phyloP scores from a whole-genome alignment of 257 asterid genomes.

The Solanum virginianum region DNA sequence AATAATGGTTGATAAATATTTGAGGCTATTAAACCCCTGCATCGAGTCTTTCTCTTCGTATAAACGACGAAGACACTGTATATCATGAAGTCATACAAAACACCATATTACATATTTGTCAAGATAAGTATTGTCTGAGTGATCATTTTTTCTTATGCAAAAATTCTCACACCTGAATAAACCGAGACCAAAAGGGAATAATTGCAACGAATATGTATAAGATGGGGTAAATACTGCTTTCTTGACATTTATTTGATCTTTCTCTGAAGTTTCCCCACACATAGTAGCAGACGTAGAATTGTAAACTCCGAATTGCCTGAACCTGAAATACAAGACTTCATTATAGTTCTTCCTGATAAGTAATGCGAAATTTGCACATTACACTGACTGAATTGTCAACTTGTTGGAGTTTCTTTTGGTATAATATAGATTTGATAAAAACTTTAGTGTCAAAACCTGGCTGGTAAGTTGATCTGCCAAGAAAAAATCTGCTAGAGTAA shows the following conservation, averaged over 20 bases:
- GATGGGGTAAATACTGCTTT: slow-evolving; percentile 3
- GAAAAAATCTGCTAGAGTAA: slow-evolving; percentile 66
- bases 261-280: slow-evolving; percentile 49
- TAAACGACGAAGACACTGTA: slow-evolving; percentile 62
- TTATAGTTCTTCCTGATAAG: not conserved
- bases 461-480: slow-evolving; percentile 92
- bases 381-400: not conserved
- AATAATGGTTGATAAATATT: slow-evolving; percentile 47
- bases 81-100: not conserved
- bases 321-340: slow-evolving; percentile 33
- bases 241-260: slow-evolving; percentile 29
- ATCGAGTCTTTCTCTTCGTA: slow-evolving; percentile 34
- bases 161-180: slow-evolving; percentile 41
- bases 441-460: slow-evolving; percentile 37
- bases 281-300: slow-evolving; percentile 56
- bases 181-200: slow-evolving; percentile 61
- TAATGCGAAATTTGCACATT: not conserved
- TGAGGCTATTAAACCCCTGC: slow-evolving; percentile 46
- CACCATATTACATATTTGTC: not conserved
- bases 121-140: not conserved
- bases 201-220: slow-evolving; percentile 40
- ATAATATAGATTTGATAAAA: not conserved
- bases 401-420: not conserved
- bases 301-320: slow-evolving; percentile 58
- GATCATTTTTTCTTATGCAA: not conserved